phyloP scores from a whole-genome alignment of 352 stramenopile species.

The Phytophthora pseudosyringae region DNA sequence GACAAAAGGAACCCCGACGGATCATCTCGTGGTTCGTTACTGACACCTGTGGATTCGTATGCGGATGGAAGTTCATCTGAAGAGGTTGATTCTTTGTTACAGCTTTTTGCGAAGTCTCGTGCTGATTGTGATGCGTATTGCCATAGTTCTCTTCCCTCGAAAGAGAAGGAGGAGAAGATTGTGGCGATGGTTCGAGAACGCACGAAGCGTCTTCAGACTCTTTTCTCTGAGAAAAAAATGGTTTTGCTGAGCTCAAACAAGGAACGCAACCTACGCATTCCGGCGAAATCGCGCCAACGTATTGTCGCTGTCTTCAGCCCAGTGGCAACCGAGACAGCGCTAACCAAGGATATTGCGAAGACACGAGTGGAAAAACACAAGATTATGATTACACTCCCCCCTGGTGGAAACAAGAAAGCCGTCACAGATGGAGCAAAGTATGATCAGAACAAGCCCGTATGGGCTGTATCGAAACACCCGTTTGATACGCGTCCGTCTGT shows the following conservation, averaged over 20 bases:
- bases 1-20: slow-evolving; percentile 25
- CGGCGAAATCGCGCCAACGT: slow-evolving; percentile 76
- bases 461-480: slow-evolving; percentile 78
- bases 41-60: slow-evolving; percentile 5
- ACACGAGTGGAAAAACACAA: slow-evolving; percentile 87
- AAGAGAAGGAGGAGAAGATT: slow-evolving; percentile 84
- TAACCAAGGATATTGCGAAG: slow-evolving; percentile 58
- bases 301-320: slow-evolving; percentile 85
- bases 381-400: slow-evolving; percentile 86
- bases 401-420: slow-evolving; percentile 88
- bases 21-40: slow-evolving; percentile 8
- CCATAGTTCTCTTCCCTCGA: slow-evolving; percentile 58
- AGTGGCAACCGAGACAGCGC: slow-evolving; percentile 39
- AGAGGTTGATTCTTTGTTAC: slow-evolving; percentile 64
- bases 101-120: slow-evolving; percentile 73
- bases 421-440: slow-evolving; percentile 61
- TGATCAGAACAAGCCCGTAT: slow-evolving; percentile 64
- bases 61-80: slow-evolving; percentile 34
- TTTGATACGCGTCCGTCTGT: slow-evolving; percentile 84
- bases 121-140: slow-evolving; percentile 78
- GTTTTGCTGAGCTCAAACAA: slow-evolving; percentile 67
- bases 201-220: slow-evolving; percentile 64
- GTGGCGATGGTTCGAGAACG: slow-evolving; percentile 81
- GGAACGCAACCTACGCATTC: slow-evolving; percentile 81
- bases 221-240: slow-evolving; percentile 78